These are phyloP conservation scores for Vitis rotundifolia DNA, from an alignment of 164 flowering plant genomes.

Conservation along the genomic window DNA sequence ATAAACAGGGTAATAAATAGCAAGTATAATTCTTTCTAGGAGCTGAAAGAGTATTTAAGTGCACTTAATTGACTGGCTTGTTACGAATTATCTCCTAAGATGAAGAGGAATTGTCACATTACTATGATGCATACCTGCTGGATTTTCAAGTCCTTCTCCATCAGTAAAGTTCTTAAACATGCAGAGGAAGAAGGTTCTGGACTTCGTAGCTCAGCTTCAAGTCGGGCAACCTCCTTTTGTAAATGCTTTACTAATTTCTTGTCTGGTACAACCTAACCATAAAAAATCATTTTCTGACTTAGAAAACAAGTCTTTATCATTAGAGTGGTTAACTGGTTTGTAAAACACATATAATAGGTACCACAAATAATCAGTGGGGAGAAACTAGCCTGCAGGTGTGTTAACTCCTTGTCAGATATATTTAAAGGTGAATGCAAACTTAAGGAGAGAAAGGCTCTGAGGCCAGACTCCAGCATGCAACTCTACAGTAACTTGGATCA, in stretches of 20 bases:
- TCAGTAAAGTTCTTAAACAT: slow-evolving; percentile 44
- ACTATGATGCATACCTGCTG: slow-evolving; percentile 47
- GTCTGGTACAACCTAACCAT: slow-evolving; percentile 62
- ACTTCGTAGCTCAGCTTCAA: slow-evolving; percentile 63
- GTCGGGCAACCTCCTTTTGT: slow-evolving; percentile 70
- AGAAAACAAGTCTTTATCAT: neutral
- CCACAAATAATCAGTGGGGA: neutral
- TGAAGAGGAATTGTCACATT: neutral
- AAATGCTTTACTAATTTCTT: slow-evolving; percentile 64
- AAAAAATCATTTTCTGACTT: neutral
- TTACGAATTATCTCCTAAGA: neutral
- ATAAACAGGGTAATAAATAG: too few relatives aligned
- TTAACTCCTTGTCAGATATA: neutral
- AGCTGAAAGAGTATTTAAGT: too few relatives aligned
- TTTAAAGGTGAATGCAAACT: too few relatives aligned
- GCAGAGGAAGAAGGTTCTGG: slow-evolving; percentile 56
- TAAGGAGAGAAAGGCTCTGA: too few relatives aligned
- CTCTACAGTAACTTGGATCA: too few relatives aligned
- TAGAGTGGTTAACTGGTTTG: neutral
- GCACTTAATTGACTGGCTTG: too few relatives aligned
- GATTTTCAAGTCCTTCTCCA: slow-evolving; percentile 66
- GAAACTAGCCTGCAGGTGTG: neutral
- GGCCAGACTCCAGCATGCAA: too few relatives aligned
- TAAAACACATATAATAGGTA: neutral
- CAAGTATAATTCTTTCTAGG: too few relatives aligned